Conservation (phyloP, 2,329 filamentous ascomycete species). For the Chlorencoelia australis region DNA sequence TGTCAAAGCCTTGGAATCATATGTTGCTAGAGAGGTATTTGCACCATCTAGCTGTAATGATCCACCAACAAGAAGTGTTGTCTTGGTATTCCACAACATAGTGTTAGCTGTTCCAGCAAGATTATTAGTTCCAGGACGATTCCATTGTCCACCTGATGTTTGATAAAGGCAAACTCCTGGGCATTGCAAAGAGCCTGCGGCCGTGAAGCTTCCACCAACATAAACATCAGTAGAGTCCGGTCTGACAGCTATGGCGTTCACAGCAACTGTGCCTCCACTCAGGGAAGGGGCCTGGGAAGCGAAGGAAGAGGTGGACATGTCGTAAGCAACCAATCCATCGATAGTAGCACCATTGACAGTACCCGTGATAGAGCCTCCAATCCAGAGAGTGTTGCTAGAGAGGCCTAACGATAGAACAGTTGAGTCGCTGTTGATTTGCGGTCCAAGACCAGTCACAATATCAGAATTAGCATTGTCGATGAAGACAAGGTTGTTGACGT, state of each 20-base stretch:
- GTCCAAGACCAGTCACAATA: constrained; percentile 57
- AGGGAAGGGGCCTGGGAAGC: constrained; percentile 66
- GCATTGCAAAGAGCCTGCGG: constrained; percentile 74
- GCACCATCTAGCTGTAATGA: constrained; percentile 61
- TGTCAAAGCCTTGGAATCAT: constrained; percentile 53
- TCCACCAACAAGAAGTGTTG: constrained; percentile 66
- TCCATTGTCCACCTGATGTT: constrained; percentile 64
- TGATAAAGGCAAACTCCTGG: constrained; percentile 74
- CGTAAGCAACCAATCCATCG: constrained; percentile 69
- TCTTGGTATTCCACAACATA: constrained; percentile 67
- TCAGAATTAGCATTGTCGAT: constrained; percentile 65
- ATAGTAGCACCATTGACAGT: constrained; percentile 51
- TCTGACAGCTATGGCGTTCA: constrained; percentile 66
- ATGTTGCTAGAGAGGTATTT: constrained; percentile 58
- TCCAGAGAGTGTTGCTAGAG: constrained; percentile 60
- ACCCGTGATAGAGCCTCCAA: constrained; percentile 72
- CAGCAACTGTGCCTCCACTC: constrained; percentile 56
- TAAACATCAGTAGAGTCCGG: constrained; percentile 67
- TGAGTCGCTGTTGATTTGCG: constrained; percentile 59
- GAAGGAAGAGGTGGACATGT: constrained; percentile 57
- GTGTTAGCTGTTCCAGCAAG: constrained; percentile 60
- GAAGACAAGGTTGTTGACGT: constrained; percentile 70
- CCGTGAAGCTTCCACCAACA: constrained; percentile 76
- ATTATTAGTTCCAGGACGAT: constrained; percentile 60
- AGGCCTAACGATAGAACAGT: constrained; percentile 64